Conservation (phyloP, 768 basidiomycete species). For the Russula emetica region DNA sequence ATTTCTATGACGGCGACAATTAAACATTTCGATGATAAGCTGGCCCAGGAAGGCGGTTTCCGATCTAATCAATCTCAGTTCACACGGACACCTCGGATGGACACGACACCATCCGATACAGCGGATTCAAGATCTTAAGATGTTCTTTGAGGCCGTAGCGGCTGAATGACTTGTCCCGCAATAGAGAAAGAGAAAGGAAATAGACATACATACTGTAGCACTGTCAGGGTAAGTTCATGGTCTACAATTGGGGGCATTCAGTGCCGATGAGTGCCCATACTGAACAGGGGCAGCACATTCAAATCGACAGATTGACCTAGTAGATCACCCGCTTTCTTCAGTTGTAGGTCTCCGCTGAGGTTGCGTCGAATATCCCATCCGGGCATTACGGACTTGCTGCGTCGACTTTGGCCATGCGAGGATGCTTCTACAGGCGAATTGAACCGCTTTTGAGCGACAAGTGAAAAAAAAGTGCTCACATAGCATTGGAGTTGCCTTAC, state of each 20-base stretch:
- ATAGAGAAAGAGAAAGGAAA: not conserved
- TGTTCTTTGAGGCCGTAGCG: not conserved
- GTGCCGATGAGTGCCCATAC: not conserved
- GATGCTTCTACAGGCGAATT: not conserved
- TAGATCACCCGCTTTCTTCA: not conserved
- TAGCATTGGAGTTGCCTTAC: not conserved
- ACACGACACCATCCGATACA: not conserved
- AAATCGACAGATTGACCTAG: not conserved
- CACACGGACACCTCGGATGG: not conserved
- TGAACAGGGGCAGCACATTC: too few species aligned
- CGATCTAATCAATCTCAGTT: conserved; percentile 1
- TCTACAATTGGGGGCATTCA: not conserved
- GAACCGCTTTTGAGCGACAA: too few species aligned
- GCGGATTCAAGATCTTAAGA: not conserved
- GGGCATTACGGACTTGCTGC: not conserved
- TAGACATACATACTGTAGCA: not conserved
- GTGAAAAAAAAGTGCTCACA: not conserved
- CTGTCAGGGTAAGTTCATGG: not conserved
- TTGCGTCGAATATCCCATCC: not conserved
- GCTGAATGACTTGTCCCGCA: not conserved
- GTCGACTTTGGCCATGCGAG: not conserved
- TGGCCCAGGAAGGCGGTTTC: not conserved
- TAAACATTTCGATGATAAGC: not conserved
- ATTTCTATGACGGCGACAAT: not conserved
- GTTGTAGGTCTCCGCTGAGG: not conserved